Conservation (phyloP, 192 early-diverging fungal genomes). For the Phlyctochytrium planicorne region DNA sequence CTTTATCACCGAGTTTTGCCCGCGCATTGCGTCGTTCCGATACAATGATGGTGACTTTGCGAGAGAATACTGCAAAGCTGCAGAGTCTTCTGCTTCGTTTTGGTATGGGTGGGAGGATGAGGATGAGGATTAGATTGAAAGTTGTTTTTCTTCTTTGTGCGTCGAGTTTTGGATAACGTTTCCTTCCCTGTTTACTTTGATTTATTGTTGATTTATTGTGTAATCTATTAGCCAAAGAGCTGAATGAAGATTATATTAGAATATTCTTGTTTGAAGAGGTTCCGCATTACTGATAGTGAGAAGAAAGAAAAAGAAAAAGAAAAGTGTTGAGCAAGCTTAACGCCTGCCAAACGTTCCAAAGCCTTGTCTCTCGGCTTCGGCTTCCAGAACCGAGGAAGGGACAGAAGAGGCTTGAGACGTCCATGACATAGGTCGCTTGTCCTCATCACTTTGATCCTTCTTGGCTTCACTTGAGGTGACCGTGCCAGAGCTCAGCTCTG, state of each 20-base stretch:
- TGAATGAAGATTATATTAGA: too few species aligned
- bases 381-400: neutral
- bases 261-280: too few species aligned
- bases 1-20: neutral
- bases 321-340: neutral
- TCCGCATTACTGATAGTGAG: too few species aligned
- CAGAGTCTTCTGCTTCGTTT: neutral
- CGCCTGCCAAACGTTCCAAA: neutral
- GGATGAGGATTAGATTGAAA: too few species aligned
- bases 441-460: neutral
- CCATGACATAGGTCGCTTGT: neutral
- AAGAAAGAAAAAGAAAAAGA: too few species aligned
- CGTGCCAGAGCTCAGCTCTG: neutral
- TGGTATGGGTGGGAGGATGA: slow-evolving; percentile 4
- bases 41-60: neutral
- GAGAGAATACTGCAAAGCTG: neutral
- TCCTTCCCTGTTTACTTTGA: too few species aligned
- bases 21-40: neutral
- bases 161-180: too few species aligned
- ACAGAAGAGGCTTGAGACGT: neutral
- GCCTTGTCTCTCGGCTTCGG: neutral
- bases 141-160: too few species aligned
- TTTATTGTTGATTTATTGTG: too few species aligned
- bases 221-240: too few species aligned
- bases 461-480: too few species aligned